A percentile compares a stretch with the other conserved stretches of the same genome.
phyloP scores from a whole-genome alignment of 2,329 filamentous ascomycete species.

The Neofusicoccum sp. region DNA sequence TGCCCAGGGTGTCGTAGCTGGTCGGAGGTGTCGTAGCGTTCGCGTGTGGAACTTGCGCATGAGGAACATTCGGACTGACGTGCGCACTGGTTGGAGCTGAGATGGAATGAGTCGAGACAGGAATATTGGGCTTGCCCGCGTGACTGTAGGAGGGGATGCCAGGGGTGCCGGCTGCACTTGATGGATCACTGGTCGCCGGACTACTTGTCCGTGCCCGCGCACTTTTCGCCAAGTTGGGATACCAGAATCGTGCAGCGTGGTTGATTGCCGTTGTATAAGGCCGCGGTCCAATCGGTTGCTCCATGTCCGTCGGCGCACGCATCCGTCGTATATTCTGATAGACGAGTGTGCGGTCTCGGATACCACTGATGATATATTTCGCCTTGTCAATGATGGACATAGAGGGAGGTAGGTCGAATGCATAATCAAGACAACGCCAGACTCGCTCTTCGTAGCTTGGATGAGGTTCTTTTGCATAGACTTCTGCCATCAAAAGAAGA shows the following conservation, averaged over 20 bases:
- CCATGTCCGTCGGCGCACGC: conserved; percentile 51
- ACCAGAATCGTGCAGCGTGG: conserved; percentile 13
- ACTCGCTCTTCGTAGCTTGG: conserved; percentile 62
- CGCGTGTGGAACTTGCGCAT: not conserved
- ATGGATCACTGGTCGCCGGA: not conserved
- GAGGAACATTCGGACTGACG: not conserved
- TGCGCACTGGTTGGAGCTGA: not conserved
- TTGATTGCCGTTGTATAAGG: conserved; percentile 15
- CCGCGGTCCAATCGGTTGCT: conserved; percentile 22
- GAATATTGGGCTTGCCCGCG: not conserved
- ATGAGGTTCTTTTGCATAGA: conserved; percentile 59
- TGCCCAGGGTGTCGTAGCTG: not conserved
- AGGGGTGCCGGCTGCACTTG: not conserved
- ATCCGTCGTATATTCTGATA: conserved; percentile 61
- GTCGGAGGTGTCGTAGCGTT: not conserved
- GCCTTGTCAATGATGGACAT: conserved; percentile 58
- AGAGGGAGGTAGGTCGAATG: conserved; percentile 61
- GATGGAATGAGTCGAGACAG: not conserved
- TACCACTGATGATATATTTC: conserved; percentile 59
- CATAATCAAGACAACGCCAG: conserved; percentile 70
- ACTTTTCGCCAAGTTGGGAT: conserved; percentile 8
- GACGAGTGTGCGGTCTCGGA: conserved; percentile 59
- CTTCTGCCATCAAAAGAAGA: conserved; percentile 65
- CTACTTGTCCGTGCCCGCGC: conserved; percentile 3
- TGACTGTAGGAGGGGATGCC: not conserved